Base-by-base conservation (phyloP, 192 early-diverging fungal species). In the Cetraspora pellucida region DNA sequence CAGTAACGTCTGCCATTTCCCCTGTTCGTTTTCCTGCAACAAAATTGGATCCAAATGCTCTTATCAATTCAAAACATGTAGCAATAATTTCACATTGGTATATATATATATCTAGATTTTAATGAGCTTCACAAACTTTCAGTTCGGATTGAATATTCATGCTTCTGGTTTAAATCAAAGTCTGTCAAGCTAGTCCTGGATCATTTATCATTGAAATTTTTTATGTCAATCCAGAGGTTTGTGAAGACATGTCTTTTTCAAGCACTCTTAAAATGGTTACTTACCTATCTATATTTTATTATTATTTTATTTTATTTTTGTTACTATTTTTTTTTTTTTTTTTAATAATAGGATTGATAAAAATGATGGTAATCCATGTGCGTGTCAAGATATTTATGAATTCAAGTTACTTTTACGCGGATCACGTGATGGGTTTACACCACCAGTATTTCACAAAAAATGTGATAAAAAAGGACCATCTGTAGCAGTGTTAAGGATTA, bases 371-470 rank as follows among this genome's bases (percentile, higher is more conserved):
- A 21, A 25, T 59, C 25, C n/a, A 10, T 10, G 25, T 23, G 23
- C 25, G 4, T 21, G 10, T 59, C 16, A 7, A 10, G 21, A 25
- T 9, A 21, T n/a, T 19, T 54, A 67, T 21, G 65, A 67, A 21
- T 67, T 67, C 43, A n/a, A 67, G 19, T 47, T 67, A 47, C 13
- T 67, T 23, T 67, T 67, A 23, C 28, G 65, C 10, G 65, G 31
- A 17, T 43, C 43, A 3, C n/a, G 37, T 8, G 37, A 67, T 47
- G 65, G 65, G 3, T 67, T 67, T 23, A 44, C 31, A 7, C 28
- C 31, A 17, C 3, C 28, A 19, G 30, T 16, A 3, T 67, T 67
- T 44, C 31, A 44, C 3, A 47, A 67, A 17, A 43, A 23, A 67
- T 67, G 65, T 43, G 28, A 67, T 67, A 30, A 47, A 7, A n/a